Evolutionary conservation across 2,329 filamentous ascomycete species (phyloP).

Genomic region (Trichoderma asperellum): DNA sequence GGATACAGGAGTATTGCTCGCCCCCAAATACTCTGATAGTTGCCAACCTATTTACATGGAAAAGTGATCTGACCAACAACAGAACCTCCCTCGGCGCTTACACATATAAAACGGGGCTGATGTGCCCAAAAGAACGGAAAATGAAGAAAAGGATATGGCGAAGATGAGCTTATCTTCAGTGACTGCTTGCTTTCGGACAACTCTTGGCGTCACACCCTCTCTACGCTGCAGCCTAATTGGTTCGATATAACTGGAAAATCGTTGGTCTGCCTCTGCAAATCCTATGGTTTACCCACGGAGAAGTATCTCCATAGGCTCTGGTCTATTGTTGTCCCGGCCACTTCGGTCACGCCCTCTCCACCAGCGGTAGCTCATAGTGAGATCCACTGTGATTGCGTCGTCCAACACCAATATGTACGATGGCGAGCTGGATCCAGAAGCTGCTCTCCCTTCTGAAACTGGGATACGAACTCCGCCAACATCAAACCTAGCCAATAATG

Average conservation of each 20-base stretch:
- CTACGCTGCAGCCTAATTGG: neutral
- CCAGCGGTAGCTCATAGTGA: neutral
- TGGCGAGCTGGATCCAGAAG: conserved; percentile 14
- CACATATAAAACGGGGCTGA: neutral
- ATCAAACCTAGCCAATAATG: conserved; percentile 9
- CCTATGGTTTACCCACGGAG: neutral
- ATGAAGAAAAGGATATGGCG: neutral
- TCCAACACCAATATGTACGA: neutral
- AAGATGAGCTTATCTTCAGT: neutral
- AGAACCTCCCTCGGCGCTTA: neutral
- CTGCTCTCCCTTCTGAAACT: neutral
- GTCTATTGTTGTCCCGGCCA: neutral
- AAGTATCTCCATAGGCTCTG: neutral
- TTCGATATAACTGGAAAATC: neutral
- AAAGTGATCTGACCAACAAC: neutral
- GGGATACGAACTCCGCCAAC: conserved; percentile 1
- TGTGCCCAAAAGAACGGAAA: neutral
- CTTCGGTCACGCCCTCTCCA: neutral
- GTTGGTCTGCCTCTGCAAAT: neutral
- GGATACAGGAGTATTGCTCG: neutral
- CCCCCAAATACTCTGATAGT: neutral
- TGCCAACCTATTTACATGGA: neutral
- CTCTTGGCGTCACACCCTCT: neutral
- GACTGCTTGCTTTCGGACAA: neutral
- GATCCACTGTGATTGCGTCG: neutral